phyloP scores from a whole-genome alignment of 176 grass and related monocot species.

The Zea luxurians region DNA sequence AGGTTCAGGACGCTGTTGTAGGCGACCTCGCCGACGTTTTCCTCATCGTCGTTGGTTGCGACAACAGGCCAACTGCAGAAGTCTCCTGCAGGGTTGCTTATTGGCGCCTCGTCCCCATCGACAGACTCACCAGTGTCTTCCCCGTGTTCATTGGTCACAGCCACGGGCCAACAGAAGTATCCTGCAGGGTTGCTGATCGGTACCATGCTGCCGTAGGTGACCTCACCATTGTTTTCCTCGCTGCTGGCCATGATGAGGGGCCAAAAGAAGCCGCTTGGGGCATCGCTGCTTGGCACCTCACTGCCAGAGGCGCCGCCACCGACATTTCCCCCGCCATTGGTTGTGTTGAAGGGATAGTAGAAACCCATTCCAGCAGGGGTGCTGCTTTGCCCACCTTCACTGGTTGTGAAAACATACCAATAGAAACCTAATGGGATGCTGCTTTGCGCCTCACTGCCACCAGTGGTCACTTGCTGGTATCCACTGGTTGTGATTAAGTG shows the following conservation, averaged over 20 bases:
- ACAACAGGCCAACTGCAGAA: background rate
- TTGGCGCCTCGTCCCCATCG: background rate
- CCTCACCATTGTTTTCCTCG: background rate
- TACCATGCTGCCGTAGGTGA: background rate
- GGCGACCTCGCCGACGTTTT: background rate
- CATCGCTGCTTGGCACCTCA: background rate
- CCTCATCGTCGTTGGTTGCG: background rate
- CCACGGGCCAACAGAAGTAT: background rate
- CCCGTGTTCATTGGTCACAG: no score
- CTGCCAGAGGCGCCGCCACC: background rate
- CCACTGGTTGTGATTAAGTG: background rate
- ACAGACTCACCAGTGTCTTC: background rate
- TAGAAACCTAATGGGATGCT: background rate
- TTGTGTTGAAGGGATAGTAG: background rate
- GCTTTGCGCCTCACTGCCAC: background rate
- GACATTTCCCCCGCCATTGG: background rate
- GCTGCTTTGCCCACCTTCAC: background rate
- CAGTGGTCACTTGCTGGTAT: background rate
- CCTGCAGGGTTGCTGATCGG: background rate
- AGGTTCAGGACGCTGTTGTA: constrained; percentile 17
- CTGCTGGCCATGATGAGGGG: background rate
- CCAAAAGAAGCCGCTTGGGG: background rate
- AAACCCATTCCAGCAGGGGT: background rate
- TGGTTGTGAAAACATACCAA: background rate
- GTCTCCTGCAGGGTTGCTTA: background rate